phyloP scores from a whole-genome alignment of 176 grass and related monocot genomes.

The Raddia distichophylla region DNA sequence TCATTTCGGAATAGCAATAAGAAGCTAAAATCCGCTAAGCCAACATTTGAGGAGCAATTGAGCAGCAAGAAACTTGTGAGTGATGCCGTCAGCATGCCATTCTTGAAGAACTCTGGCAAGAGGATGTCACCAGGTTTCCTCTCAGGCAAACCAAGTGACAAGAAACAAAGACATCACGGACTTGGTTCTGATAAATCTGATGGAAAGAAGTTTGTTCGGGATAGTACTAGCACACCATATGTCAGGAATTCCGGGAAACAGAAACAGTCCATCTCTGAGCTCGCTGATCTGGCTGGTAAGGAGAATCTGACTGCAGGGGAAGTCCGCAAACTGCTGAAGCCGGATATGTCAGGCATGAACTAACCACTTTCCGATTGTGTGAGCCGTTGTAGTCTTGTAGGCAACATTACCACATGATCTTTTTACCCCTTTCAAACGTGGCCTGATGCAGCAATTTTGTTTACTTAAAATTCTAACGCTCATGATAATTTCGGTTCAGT shows the following conservation, averaged over 20 bases:
- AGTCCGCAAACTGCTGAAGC: slow-evolving; percentile 69
- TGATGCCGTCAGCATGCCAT: slow-evolving; percentile 13
- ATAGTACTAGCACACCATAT: slow-evolving; percentile 44
- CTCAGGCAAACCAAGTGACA: slow-evolving; percentile 43
- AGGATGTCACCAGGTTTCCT: slow-evolving; percentile 54
- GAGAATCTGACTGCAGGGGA: slow-evolving; percentile 68
- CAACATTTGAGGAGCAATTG: slow-evolving; percentile 32
- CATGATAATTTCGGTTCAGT: slow-evolving; percentile 2
- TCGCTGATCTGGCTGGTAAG: slow-evolving; percentile 80
- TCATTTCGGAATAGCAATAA: slow-evolving; percentile 27
- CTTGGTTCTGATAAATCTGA: slow-evolving; percentile 33
- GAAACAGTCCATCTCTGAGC: slow-evolving; percentile 52
- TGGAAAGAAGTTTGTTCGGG: slow-evolving; percentile 50
- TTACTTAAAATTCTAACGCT: not conserved
- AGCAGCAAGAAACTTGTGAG: slow-evolving; percentile 35
- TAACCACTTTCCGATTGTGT: not conserved
- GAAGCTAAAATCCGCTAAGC: slow-evolving; percentile 40
- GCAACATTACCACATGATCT: not conserved
- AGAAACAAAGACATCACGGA: slow-evolving; percentile 42
- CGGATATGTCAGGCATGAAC: slow-evolving; percentile 49
- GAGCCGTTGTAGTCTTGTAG: slow-evolving; percentile 28
- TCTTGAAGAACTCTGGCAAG: slow-evolving; percentile 42
- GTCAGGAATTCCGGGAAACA: slow-evolving; percentile 57
- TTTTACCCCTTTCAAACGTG: slow-evolving; percentile 23
- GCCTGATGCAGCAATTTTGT: slow-evolving; percentile 40